Base-by-base conservation (phyloP, 805 yeast species). In the Kodamaea jinghongensis region DNA sequence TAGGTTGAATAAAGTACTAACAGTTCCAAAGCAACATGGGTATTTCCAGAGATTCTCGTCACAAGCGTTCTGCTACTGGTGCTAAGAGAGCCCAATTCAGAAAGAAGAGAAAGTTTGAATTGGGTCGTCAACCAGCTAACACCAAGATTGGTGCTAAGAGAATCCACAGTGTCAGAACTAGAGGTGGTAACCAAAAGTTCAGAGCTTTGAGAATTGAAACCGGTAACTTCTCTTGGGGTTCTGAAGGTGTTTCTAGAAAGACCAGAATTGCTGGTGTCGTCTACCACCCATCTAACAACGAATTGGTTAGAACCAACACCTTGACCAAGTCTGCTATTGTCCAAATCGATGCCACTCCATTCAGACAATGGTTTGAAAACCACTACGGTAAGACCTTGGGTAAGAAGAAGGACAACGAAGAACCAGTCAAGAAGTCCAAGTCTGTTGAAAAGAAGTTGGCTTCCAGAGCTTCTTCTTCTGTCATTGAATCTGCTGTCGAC, bases 31-130 rank as follows among this genome's bases (percentile, higher is more conserved):
- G 50, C 68, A 85, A 73, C 74, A 91, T 91, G 99, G 98, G 99
- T 90, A 91, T 91, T 86, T 89, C 98, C 77, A 91, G 99, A 83
- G 98, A 93, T 83, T 91, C 99, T 76, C 96, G 97, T 80, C 99
- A 93, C 90, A 91, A 91, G 87, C 95, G 99, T 78, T 78, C 97
- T 66, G 96, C 95, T 76, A 90, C 99, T 70, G 99, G 99, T 86
- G 99, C 99, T 73, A 90, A 89, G 79, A 89, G 97, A 78, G 98
- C 98, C 76, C 96, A 89, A 78, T 87, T 83, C 96, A 91, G 98
- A 88, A 91, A 91, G 91, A 91, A 91, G 96, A 83, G 99, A 83
- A 93, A 91, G 95, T 91, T 93, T 71, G 99, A 91, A 80, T 83
- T 86, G 74, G 99, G 99, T 65, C 93, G 99, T 79, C 99, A 93